phyloP scores from a whole-genome alignment of 2,329 filamentous ascomycete genomes.

The Purpureocillium takamizusanense region DNA sequence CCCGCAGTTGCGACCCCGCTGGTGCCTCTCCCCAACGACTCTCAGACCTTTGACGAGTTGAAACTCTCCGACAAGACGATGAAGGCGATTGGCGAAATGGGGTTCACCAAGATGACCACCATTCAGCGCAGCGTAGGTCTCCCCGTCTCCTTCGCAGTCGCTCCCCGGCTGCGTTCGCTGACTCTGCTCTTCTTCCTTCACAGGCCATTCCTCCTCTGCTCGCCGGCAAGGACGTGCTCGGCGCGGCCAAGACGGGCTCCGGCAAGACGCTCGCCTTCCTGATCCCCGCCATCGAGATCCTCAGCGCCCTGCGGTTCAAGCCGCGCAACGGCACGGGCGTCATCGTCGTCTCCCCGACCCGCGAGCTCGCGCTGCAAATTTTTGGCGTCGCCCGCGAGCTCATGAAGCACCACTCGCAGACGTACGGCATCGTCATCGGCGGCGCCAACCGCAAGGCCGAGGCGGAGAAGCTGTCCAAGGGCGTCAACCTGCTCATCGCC shows the following conservation, averaged over 20 bases:
- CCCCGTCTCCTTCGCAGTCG: not conserved
- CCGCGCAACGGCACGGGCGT: constrained; percentile 89
- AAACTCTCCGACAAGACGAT: constrained; percentile 83
- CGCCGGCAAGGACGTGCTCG: constrained; percentile 84
- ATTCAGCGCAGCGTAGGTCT: constrained; percentile 61
- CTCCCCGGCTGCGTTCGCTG: no score
- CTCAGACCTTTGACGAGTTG: constrained; percentile 69
- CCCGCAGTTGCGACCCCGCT: constrained; percentile 32
- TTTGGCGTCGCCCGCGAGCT: constrained; percentile 91
- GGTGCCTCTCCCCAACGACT: constrained; percentile 50
- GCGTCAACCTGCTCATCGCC: constrained; percentile 88
- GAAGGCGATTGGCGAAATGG: constrained; percentile 83
- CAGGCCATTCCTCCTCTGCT: constrained; percentile 75
- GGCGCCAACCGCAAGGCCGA: constrained; percentile 87
- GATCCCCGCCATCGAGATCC: constrained; percentile 89
- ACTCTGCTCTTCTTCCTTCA: not conserved
- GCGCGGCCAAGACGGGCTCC: constrained; percentile 90
- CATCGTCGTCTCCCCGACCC: constrained; percentile 84
- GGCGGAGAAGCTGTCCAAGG: constrained; percentile 87
- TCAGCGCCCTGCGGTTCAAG: constrained; percentile 85
- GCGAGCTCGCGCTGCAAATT: constrained; percentile 90
- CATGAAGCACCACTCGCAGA: constrained; percentile 87
- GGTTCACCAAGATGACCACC: constrained; percentile 90
- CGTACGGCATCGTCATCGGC: constrained; percentile 92
- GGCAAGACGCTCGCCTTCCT: constrained; percentile 95